Evolutionary conservation across 805 yeast species (phyloP), one percentile per base, ranked within the genome.

Genomic region (Wickerhamiella australiensis): DNA sequence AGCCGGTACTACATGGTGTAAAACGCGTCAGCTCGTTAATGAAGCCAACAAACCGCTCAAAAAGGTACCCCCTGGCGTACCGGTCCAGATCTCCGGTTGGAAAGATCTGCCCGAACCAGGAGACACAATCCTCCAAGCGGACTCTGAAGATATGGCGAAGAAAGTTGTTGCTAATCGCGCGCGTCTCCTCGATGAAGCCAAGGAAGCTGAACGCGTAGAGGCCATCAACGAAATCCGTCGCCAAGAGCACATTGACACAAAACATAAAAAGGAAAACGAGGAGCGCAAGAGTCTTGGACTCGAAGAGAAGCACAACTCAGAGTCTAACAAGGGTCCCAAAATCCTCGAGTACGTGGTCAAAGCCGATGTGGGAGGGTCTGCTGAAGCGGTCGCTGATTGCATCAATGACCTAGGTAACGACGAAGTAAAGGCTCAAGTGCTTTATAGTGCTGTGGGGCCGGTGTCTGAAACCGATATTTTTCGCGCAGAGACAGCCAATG

Each of bases 51-150:
- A 78, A 54, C 51, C 70, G 0, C 64, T 86, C 7, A 76, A 78
- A 52, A 52, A 63, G 26, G 96, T 95, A 0, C 76, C 78, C 0
- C 97, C 98, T 0, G 81, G 95, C 0, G 80, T 83, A 7, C 96
- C 97, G 0, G 94, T 85, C 1, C 94, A 86, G 59, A 72, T 92
- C 6, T 74, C 85, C 62, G 98, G 98, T 0, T 92, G 98, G 98
- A 87, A 83, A 61, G 88, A 79, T 31, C 67, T 88, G 33, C 97
- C 97, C 0, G 84, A 77, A 47, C 92, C 95, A 9, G 98, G 98
- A 8, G 95, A 86, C 54, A 77, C 77, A 54, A 78, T 85, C 1
- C 61, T 90, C 4, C 82, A 86, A 61, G 94, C 92, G 11, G 75
- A 76, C 53, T 77, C 67, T 58, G 96, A 88, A 61, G 69, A 76